Evolutionary conservation across 306 rosid genomes (phyloP).

Genomic region (Carpinus fangiana): DNA sequence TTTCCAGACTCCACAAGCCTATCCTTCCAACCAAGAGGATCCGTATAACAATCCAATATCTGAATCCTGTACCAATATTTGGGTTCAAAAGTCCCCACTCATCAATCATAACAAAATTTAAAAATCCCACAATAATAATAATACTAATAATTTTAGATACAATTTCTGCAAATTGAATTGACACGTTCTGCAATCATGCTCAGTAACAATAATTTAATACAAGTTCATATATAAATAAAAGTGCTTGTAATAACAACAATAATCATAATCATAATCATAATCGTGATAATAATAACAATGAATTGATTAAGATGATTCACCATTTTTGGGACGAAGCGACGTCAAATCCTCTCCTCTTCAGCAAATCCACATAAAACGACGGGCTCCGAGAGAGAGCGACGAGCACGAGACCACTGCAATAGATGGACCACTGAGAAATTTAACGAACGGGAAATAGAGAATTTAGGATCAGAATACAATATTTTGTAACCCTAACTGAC

Average conservation of each 20-base stretch:
- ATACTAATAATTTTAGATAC: not conserved
- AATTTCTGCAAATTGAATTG: not conserved
- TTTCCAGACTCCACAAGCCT: constrained; percentile 41
- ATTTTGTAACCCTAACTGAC: constrained; percentile 38
- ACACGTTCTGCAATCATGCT: not conserved
- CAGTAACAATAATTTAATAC: not conserved
- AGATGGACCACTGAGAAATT: not conserved
- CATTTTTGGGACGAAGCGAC: constrained; percentile 53
- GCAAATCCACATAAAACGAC: constrained; percentile 50
- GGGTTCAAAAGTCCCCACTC: constrained; percentile 1
- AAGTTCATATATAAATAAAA: not conserved
- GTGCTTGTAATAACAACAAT: not conserved
- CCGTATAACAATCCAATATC: constrained; percentile 91
- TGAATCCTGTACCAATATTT: constrained; percentile 59
- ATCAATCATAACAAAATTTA: not conserved
- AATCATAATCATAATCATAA: not conserved
- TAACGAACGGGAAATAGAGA: constrained; percentile 2
- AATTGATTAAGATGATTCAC: constrained; percentile 30
- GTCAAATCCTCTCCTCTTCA: constrained; percentile 53
- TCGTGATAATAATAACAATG: not conserved
- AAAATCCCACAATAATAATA: not conserved
- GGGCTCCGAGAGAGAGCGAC: constrained; percentile 77
- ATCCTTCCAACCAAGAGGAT: constrained; percentile 96
- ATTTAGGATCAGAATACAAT: constrained; percentile 4
- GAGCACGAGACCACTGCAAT: constrained; percentile 61